Evolutionary conservation across 768 basidiomycete species (phyloP).

Genomic region (Suillus bovinus): DNA sequence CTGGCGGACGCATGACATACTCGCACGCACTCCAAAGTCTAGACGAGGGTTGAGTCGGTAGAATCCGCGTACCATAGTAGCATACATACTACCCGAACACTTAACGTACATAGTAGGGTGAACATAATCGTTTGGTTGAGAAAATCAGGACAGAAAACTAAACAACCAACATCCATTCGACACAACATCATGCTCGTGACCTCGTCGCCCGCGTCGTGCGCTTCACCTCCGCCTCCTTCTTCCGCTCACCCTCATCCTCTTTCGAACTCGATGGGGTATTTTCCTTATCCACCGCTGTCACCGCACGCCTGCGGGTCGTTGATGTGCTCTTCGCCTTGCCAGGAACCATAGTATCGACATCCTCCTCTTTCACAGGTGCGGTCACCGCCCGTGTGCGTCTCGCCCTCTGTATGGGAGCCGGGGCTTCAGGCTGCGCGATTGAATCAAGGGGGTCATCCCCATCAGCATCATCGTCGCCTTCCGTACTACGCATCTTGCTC

Average conservation of each 20-base stretch:
- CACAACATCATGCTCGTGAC: slow-evolving; percentile 5
- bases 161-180: not conserved
- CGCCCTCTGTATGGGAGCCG: not conserved
- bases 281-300: slow-evolving; percentile 12
- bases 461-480: slow-evolving; percentile 7
- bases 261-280: slow-evolving; percentile 17
- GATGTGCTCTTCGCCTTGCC: not conserved
- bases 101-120: not conserved
- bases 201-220: slow-evolving; percentile 8
- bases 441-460: slow-evolving; percentile 14
- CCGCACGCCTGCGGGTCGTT: slow-evolving; percentile 10
- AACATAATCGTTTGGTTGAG: not conserved
- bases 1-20: slow-evolving; percentile 17
- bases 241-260: slow-evolving; percentile 10
- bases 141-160: not conserved
- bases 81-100: not conserved
- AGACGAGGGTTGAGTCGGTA: slow-evolving; percentile 7
- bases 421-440: slow-evolving; percentile 11
- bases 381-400: slow-evolving; percentile 8
- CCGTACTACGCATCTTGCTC: not conserved
- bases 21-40: slow-evolving; percentile 23
- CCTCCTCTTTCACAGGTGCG: slow-evolving; percentile 13
- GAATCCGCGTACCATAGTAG: not conserved
- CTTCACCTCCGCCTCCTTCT: slow-evolving; percentile 12
- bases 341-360: slow-evolving; percentile 1